A percentile compares a stretch with the other conserved stretches of the same genome.
Conservation (phyloP, 2,329 filamentous ascomycete species). For the Ophiocordyceps robertsii region DNA sequence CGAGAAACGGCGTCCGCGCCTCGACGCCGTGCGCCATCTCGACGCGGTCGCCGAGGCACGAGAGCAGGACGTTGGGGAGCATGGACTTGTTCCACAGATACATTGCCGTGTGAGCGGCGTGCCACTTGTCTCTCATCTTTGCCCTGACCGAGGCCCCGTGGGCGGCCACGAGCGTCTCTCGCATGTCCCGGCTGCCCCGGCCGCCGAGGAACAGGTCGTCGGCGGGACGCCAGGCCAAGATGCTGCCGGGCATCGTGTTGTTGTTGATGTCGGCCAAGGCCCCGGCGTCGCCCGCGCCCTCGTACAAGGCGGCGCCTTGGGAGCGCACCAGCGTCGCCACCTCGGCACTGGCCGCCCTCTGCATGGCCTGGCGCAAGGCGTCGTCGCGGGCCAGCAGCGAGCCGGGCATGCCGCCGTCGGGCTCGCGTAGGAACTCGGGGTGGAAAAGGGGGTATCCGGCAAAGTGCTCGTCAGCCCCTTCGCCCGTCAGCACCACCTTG, state of each 20-base stretch:
- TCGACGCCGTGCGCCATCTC: conserved; percentile 24
- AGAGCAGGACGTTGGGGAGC: conserved; percentile 15
- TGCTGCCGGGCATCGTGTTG: neutral
- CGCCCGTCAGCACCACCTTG: conserved; percentile 39
- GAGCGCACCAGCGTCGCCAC: neutral
- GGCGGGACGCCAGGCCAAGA: neutral
- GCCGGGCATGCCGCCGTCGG: conserved; percentile 23
- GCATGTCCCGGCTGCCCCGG: neutral
- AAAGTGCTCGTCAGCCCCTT: conserved; percentile 41
- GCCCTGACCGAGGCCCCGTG: neutral
- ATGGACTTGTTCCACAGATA: conserved; percentile 3
- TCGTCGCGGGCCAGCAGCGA: conserved; percentile 5
- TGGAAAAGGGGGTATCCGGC: conserved; percentile 34
- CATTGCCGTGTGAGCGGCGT: conserved; percentile 1
- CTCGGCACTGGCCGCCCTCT: neutral
- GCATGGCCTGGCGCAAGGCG: neutral
- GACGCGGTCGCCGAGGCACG: conserved; percentile 17
- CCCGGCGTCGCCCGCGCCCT: neutral
- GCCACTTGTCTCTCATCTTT: conserved; percentile 2
- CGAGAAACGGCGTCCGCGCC: conserved; percentile 19
- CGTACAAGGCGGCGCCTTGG: neutral
- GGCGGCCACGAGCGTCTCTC: neutral
- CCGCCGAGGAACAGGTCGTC: neutral
- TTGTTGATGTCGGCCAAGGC: neutral
- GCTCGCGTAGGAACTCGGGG: conserved; percentile 33